These are phyloP conservation scores for Pleoardoris graminearum DNA, from an alignment of 2,329 filamentous ascomycete genomes.

Conservation along the genomic window DNA sequence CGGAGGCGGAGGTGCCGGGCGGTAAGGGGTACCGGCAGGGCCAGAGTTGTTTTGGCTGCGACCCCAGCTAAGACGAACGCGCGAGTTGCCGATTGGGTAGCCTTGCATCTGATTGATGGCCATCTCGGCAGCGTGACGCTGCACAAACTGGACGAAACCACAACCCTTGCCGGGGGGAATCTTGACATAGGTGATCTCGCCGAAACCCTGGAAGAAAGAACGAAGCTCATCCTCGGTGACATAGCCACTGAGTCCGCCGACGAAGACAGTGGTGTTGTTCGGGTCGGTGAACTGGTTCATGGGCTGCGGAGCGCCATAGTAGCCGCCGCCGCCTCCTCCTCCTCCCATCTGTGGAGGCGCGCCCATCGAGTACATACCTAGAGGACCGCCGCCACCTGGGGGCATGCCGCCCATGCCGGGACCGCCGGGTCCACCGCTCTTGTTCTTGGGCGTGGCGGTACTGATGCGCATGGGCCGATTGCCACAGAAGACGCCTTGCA, in stretches of 20 bases:
- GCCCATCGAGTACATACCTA: slow-evolving; percentile 72
- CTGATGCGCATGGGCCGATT: slow-evolving; percentile 99
- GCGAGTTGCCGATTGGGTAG: slow-evolving; percentile 98
- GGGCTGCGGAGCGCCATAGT: slow-evolving; percentile 66
- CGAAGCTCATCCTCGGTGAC: slow-evolving; percentile 99
- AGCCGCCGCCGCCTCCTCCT: slow-evolving; percentile 47
- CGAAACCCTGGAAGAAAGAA: slow-evolving; percentile 99
- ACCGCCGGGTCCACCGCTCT: slow-evolving; percentile 58
- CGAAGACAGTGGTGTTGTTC: slow-evolving; percentile 99
- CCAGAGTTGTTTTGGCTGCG: slow-evolving; percentile 99
- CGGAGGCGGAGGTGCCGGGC: slow-evolving; percentile 82
- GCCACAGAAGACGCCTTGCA: slow-evolving; percentile 99
- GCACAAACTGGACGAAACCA: slow-evolving; percentile 98
- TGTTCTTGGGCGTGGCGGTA: slow-evolving; percentile 96
- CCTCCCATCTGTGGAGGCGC: slow-evolving; percentile 65
- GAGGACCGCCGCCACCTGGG: slow-evolving; percentile 53
- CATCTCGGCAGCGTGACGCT: slow-evolving; percentile 98
- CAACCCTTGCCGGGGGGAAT: slow-evolving; percentile 99
- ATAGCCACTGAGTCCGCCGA: slow-evolving; percentile 94
- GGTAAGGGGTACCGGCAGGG: slow-evolving; percentile 91
- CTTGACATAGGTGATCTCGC: slow-evolving; percentile 99
- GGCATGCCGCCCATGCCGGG: slow-evolving; percentile 57
- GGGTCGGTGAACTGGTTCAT: slow-evolving; percentile 99
- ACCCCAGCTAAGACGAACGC: slow-evolving; percentile 96
- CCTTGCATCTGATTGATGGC: slow-evolving; percentile 99